Evolutionary conservation across 768 basidiomycete genomes (phyloP).

Genomic region (Polyporus arcularius): DNA sequence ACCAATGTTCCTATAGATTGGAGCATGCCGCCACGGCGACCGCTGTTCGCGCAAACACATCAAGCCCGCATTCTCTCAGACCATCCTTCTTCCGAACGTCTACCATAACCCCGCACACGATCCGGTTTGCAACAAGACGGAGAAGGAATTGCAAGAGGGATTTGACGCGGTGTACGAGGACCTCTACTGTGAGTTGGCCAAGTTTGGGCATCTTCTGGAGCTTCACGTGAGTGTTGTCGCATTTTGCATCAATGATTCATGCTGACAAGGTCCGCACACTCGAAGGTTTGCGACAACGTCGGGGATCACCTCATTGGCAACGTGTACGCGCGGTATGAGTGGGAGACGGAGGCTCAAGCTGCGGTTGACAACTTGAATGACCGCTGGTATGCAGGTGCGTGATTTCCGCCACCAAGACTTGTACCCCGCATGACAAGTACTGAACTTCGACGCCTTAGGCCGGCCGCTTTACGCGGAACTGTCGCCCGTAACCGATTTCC

Average conservation of each 20-base stretch:
- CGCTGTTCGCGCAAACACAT: constrained; percentile 99
- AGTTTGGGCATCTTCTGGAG: constrained; percentile 94
- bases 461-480: constrained; percentile 96
- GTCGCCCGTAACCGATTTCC: constrained; percentile 97
- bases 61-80: constrained; percentile 95
- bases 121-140: constrained; percentile 83
- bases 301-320: constrained; percentile 99
- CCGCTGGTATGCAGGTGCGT: constrained; percentile 92
- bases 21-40: constrained; percentile 97
- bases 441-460: constrained; percentile 45
- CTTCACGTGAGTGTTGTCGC: constrained; percentile 69
- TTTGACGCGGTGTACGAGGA: constrained; percentile 96
- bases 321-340: constrained; percentile 97
- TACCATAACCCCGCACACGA: constrained; percentile 98
- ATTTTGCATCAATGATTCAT: background rate
- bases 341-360: constrained; percentile 95
- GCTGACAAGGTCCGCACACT: background rate
- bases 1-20: constrained; percentile 61
- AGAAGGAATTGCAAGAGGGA: constrained; percentile 87
- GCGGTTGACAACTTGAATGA: constrained; percentile 94
- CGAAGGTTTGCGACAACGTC: constrained; percentile 94
- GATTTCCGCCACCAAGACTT: background rate
- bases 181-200: constrained; percentile 89
- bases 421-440: background rate
- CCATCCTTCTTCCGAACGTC: constrained; percentile 93